Base-by-base conservation (phyloP, 2,329 filamentous ascomycete genomes). In the Dothistroma septosporum region DNA sequence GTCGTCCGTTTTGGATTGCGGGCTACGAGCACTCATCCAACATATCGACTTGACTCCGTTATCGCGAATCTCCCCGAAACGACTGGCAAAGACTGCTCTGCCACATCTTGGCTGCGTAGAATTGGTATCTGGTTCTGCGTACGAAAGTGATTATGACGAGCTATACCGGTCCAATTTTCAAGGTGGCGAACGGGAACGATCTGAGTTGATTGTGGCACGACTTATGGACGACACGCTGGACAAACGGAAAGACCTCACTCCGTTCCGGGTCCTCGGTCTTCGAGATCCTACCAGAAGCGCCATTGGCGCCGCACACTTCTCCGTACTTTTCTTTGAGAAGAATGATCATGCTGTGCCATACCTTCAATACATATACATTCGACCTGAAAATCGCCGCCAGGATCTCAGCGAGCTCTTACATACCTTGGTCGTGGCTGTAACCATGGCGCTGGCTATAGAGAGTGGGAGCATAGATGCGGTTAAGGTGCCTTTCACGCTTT, bases 361-460 rank as follows among this genome's bases (percentile, higher is more conserved):
- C 54, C 54, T 69, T 37, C 66, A 69, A 37, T 68, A 68, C 44
- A 66, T 69, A n/a, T 68, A 68, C 44, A 60, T 68, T 7, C 58
- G 63, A 19, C 57, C 58, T 19, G 37, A 64, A 24, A 64, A 66
- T 52, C 60, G 64, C 19, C 58, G 64, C 48, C 63, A 67, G 48
- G 61, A 64, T 47, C 50, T 69, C 37, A 63, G 60, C 41, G 67
- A 69, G 31, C n/a, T 69, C 2, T 50, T 69, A n/a, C 66, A 69
- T 44, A 67, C 64, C 0, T 47, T 68, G 11, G 61, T 64, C 2
- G 56, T 69, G 16, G 67, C 64, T n/a, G 61, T 67, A 12, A 54
- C 66, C 1, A 53, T 61, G 32, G 67, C 66, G 24, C 66, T 68
- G 28, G 64, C 60, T 6, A 53, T 53, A 21, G 41, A 33, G 8